Evolutionary conservation across 164 flowering plant genomes (phyloP).

Genomic region (Piper longum): DNA sequence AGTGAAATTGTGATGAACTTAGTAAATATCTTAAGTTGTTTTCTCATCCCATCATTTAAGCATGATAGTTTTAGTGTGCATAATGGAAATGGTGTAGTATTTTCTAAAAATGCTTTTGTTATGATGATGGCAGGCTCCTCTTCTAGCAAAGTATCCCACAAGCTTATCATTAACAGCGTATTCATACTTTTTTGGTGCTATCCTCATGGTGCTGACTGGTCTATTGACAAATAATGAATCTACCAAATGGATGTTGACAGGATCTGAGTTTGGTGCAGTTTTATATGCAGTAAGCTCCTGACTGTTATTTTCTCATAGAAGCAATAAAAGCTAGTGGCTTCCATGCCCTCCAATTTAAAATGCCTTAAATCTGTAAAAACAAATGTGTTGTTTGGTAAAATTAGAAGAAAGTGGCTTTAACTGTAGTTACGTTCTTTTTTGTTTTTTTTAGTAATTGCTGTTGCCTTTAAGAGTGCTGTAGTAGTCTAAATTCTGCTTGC

Average conservation of each 20-base stretch:
- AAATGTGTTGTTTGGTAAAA: no score
- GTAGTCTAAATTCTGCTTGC: no score
- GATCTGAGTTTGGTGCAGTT: constrained; percentile 67
- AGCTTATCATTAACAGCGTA: constrained; percentile 86
- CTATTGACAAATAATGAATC: constrained; percentile 39
- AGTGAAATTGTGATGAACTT: background rate
- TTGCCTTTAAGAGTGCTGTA: no score
- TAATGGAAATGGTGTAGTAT: background rate
- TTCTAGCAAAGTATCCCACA: constrained; percentile 73
- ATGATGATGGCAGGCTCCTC: constrained; percentile 55
- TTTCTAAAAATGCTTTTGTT: background rate
- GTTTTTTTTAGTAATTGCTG: no score
- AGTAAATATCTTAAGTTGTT: background rate
- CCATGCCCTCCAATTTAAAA: background rate
- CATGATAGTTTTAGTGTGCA: background rate
- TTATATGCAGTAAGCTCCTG: constrained; percentile 69
- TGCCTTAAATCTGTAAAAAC: no score
- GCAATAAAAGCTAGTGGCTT: background rate
- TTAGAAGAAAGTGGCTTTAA: background rate
- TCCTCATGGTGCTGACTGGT: constrained; percentile 62
- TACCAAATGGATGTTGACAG: constrained; percentile 65
- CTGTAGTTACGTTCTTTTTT: background rate
- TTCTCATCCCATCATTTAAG: background rate
- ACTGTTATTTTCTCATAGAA: background rate
- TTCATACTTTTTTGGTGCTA: constrained; percentile 75